Percentiles rank a stretch among this genome's conserved stretches.
phyloP scores from a whole-genome alignment of 2,329 filamentous ascomycete species.

The Ceratocystis ficicola region DNA sequence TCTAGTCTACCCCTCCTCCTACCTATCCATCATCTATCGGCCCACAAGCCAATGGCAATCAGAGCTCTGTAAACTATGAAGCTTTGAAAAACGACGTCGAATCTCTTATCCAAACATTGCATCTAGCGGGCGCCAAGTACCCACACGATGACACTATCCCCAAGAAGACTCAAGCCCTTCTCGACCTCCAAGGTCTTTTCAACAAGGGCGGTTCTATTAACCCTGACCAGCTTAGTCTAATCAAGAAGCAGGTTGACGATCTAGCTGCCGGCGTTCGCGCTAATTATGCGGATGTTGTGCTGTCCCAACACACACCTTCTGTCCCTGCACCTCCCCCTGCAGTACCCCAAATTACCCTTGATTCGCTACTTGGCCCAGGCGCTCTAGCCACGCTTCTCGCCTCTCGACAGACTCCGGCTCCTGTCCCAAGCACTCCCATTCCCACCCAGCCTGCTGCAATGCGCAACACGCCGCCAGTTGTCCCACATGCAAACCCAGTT shows the following conservation, averaged over 20 bases:
- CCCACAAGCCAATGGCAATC: conserved; percentile 8
- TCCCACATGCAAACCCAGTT: conserved; percentile 12
- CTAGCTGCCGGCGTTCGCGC: conserved; percentile 54
- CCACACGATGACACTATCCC: conserved; percentile 65
- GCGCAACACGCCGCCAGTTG: conserved; percentile 39
- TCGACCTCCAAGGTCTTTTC: conserved; percentile 65
- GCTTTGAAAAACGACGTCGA: conserved; percentile 74
- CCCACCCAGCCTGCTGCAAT: conserved; percentile 27
- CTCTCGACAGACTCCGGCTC: conserved; percentile 30
- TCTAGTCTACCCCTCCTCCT: conserved; percentile 10
- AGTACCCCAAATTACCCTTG: conserved; percentile 35
- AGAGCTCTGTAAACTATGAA: conserved; percentile 45
- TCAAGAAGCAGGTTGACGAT: conserved; percentile 73
- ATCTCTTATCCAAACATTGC: conserved; percentile 59
- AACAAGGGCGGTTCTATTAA: conserved; percentile 67
- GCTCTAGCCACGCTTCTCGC: conserved; percentile 48
- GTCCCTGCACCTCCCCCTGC: conserved; percentile 26
- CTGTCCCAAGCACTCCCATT: conserved; percentile 5
- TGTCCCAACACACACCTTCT: conserved; percentile 26
- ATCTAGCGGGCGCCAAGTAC: conserved; percentile 61
- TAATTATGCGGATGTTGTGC: conserved; percentile 31
- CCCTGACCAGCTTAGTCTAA: conserved; percentile 68
- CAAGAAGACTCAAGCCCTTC: conserved; percentile 68
- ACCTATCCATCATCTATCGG: not conserved
- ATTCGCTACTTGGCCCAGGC: conserved; percentile 47